These are phyloP conservation scores for Penicillium freii DNA, from an alignment of 2,329 filamentous ascomycete species.

Conservation along the genomic window DNA sequence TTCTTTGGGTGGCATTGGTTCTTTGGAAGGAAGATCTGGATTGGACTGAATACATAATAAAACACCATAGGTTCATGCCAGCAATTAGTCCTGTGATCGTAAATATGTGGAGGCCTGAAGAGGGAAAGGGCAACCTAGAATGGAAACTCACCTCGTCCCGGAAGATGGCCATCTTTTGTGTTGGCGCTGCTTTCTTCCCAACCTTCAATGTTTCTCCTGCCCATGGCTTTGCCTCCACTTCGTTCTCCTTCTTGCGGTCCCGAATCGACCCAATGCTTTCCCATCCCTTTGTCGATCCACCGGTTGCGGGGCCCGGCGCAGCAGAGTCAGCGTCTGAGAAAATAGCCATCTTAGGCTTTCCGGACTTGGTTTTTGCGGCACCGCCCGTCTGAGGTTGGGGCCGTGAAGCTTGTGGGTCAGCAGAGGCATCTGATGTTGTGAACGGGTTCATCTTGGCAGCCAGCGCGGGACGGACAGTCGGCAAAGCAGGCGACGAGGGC, in stretches of 20 bases:
- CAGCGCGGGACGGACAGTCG: conserved; percentile 76
- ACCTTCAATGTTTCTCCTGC: conserved; percentile 85
- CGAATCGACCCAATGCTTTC: conserved; percentile 83
- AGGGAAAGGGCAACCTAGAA: conserved; percentile 33
- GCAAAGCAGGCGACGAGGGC: conserved; percentile 83
- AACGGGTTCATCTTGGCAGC: conserved; percentile 86
- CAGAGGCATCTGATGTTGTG: conserved; percentile 50
- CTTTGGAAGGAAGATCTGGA: conserved; percentile 39
- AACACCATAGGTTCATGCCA: conserved; percentile 46
- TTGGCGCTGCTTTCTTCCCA: conserved; percentile 74
- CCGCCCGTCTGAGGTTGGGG: conserved; percentile 50
- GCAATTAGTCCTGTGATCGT: conserved; percentile 95
- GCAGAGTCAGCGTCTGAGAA: conserved; percentile 75
- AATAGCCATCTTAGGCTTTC: conserved; percentile 80
- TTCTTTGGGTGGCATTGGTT: conserved; percentile 50
- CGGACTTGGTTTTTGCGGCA: conserved; percentile 58
- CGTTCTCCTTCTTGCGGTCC: conserved; percentile 93
- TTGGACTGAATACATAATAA: conserved; percentile 54
- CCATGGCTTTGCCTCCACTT: conserved; percentile 83
- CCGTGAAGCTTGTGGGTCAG: conserved; percentile 66
- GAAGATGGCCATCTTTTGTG: conserved; percentile 85
- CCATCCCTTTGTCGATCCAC: conserved; percentile 70
- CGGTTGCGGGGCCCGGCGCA: conserved; percentile 55
- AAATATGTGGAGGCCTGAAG: conserved; percentile 65
- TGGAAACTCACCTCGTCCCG: conserved; percentile 82